Evolutionary conservation across 176 grass and related monocot species (phyloP).

Genomic region (Themeda triandra): DNA sequence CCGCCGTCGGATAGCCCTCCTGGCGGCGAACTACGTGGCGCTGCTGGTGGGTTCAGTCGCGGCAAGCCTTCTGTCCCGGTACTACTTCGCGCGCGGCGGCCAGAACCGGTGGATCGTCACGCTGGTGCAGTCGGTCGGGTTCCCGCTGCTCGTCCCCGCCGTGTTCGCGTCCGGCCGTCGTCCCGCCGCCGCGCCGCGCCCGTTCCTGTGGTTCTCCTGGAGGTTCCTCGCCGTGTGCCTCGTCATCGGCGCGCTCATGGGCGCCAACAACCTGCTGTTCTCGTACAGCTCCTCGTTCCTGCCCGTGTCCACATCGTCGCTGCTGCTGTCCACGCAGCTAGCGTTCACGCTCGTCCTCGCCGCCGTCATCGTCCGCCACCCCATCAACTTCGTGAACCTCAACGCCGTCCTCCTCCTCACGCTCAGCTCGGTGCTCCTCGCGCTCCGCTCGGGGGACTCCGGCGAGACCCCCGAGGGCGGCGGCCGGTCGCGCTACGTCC

Average conservation of each 20-base stretch:
- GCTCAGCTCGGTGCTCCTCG: not conserved
- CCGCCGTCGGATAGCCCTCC: constrained; percentile 28
- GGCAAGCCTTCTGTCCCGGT: constrained; percentile 70
- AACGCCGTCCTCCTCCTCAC: not conserved
- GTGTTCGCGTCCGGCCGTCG: constrained; percentile 25
- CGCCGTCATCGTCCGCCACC: not conserved
- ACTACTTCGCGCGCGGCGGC: constrained; percentile 78
- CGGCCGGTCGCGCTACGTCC: not conserved
- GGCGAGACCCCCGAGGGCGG: not conserved
- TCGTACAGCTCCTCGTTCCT: constrained; percentile 80
- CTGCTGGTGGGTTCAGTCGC: constrained; percentile 68
- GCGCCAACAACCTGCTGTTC: constrained; percentile 76
- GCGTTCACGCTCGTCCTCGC: not conserved
- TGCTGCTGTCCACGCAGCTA: not conserved
- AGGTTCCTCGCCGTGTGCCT: constrained; percentile 48
- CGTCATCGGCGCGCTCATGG: constrained; percentile 59
- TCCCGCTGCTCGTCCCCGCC: constrained; percentile 58
- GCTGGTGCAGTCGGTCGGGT: constrained; percentile 77
- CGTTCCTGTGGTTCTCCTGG: constrained; percentile 45
- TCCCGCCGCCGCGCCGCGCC: constrained; percentile 18
- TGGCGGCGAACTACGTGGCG: constrained; percentile 53
- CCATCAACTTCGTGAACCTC: not conserved
- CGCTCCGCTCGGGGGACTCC: not conserved
- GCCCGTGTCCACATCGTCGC: constrained; percentile 72
- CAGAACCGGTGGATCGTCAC: constrained; percentile 69